These are phyloP conservation scores for Trichoderma atroviride DNA, from an alignment of 2,329 filamentous ascomycete species.

Conservation along the genomic window DNA sequence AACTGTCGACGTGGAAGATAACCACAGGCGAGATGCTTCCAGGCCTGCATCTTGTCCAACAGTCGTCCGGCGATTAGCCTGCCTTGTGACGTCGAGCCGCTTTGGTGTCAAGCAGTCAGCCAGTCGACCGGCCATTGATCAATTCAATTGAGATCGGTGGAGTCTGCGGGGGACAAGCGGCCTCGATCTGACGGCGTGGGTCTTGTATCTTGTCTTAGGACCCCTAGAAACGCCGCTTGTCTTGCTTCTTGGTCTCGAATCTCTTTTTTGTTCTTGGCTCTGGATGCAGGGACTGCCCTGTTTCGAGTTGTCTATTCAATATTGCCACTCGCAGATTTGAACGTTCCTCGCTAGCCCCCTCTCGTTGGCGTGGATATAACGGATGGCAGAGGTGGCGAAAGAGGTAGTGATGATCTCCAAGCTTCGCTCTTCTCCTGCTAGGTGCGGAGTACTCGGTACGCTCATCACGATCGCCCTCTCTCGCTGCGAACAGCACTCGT, in stretches of 20 bases:
- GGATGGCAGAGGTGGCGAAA: slow-evolving; percentile 10
- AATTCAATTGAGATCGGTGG: slow-evolving; percentile 21
- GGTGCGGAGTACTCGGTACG: slow-evolving; percentile 10
- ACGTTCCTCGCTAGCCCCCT: neutral
- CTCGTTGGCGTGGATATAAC: neutral
- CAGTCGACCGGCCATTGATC: neutral
- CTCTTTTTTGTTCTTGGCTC: neutral
- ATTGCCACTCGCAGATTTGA: neutral
- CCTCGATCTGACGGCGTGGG: slow-evolving; percentile 24
- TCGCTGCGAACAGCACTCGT: neutral
- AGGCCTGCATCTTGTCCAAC: slow-evolving; percentile 8
- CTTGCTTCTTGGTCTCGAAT: neutral
- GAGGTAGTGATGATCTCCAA: slow-evolving; percentile 12
- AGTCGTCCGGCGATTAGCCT: slow-evolving; percentile 6
- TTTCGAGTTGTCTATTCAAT: neutral
- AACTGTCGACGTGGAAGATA: slow-evolving; percentile 1
- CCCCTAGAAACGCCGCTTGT: neutral
- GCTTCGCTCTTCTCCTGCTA: neutral
- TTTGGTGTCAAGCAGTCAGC: slow-evolving; percentile 6
- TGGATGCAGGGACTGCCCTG: slow-evolving; percentile 7
- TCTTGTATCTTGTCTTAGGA: neutral
- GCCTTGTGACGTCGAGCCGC: slow-evolving; percentile 5
- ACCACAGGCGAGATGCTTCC: slow-evolving; percentile 14
- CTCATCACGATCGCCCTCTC: neutral
- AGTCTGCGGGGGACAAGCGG: slow-evolving; percentile 13